These are phyloP conservation scores for Noccaea bulbosa DNA, from an alignment of 345 rosid genomes.

Conservation along the genomic window DNA sequence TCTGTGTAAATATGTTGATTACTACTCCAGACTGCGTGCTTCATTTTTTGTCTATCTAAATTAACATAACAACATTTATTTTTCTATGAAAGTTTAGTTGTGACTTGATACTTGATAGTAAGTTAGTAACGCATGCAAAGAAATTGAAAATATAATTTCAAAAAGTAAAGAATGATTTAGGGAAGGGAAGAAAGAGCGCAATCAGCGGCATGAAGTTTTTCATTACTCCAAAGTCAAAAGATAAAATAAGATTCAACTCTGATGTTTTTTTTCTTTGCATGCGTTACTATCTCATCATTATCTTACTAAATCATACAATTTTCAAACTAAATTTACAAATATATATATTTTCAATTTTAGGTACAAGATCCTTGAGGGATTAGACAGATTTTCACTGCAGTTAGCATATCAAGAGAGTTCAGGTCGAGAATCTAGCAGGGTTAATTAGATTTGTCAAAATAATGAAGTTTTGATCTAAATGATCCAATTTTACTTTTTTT, in stretches of 20 bases:
- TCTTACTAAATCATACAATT: not conserved
- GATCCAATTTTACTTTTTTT: not conserved
- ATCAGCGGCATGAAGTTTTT: conserved; percentile 35
- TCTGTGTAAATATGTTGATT: not conserved
- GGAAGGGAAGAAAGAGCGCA: conserved; percentile 13
- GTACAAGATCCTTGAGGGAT: not conserved
- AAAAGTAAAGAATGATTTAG: conserved; percentile 20
- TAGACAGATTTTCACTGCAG: not conserved
- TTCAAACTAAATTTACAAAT: not conserved
- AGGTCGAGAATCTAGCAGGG: not conserved
- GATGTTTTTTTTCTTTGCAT: conserved; percentile 28
- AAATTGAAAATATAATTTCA: not conserved
- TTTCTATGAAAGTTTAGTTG: not conserved
- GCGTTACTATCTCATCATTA: conserved; percentile 31
- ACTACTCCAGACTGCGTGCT: not conserved
- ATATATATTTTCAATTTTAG: not conserved
- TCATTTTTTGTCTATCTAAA: not conserved
- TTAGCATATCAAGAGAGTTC: not conserved
- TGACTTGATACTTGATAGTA: too few relatives aligned
- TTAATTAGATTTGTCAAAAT: too few relatives aligned
- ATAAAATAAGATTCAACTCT: not conserved
- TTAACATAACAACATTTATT: not conserved
- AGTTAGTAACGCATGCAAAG: too few relatives aligned
- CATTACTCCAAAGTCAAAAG: conserved; percentile 19
- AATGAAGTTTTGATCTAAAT: not conserved